Conservation (phyloP, 768 basidiomycete genomes). For the Psilocybe sp. region DNA sequence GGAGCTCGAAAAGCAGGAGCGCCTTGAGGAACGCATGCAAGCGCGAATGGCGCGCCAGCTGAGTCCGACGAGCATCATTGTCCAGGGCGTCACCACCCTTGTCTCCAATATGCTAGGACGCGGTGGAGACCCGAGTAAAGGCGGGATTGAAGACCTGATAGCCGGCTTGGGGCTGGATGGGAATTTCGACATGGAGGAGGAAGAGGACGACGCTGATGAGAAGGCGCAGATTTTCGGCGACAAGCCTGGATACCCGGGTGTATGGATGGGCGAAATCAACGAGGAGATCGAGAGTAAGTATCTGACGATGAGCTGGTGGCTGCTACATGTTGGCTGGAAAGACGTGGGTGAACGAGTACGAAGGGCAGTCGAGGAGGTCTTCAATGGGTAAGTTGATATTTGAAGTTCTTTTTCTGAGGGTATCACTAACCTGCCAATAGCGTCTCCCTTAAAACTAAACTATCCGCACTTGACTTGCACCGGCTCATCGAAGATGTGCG, state of each 20-base stretch:
- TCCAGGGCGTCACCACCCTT: conserved; percentile 27
- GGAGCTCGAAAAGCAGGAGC: conserved; percentile 59
- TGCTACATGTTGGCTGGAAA: conserved; percentile 90
- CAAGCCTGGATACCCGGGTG: conserved; percentile 6
- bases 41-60: conserved; percentile 31
- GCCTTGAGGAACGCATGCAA: conserved; percentile 40
- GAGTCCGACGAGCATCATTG: conserved; percentile 1
- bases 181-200: neutral
- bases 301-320: conserved; percentile 90
- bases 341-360: conserved; percentile 73
- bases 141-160: conserved; percentile 17
- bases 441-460: conserved; percentile 77
- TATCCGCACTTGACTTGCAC: conserved; percentile 69
- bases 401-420: neutral
- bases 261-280: conserved; percentile 29
- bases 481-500: conserved; percentile 71
- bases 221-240: conserved; percentile 8
- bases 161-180: conserved; percentile 2
- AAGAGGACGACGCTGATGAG: conserved; percentile 22
- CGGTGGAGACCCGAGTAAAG: conserved; percentile 19
- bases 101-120: conserved; percentile 10
- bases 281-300: conserved; percentile 78
- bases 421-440: conserved; percentile 34
- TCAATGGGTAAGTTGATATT: conserved; percentile 64
- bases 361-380: conserved; percentile 75